Base-by-base conservation (phyloP, 169 alveolate genomes). In the Cryptosporidium sp. region DNA sequence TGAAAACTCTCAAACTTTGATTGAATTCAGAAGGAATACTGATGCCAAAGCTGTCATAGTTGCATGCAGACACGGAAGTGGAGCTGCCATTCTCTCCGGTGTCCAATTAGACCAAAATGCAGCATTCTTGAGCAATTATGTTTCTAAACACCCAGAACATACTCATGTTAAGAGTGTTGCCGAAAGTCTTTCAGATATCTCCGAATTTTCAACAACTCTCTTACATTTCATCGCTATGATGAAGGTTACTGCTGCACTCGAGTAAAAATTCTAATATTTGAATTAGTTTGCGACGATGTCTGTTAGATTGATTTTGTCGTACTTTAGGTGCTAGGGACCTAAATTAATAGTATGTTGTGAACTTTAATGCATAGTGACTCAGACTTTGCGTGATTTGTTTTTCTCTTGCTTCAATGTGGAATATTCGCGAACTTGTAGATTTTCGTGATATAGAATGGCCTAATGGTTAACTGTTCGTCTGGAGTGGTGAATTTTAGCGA, bases 51-150 rank as follows among this genome's bases (percentile, higher is more conserved):
- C 89, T 7, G n/a, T 80, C 26, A 23, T 80, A 21, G 75, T 80
- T 35, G 68, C 62, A 7, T 80, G 89, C 41, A 62, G 21, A 55
- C 68, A 62, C 62, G 89, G 89, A 41, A 41, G 62, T 21, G 89
- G 89, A 18, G 80, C 75, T 0, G 89, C 75, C 0, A 80, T 80
- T 23, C 52, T 80, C 67, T 62, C 89, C 2, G 73, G 73, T 7
- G n/a, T 80, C 29, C 74, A 80, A 12, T 26, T 80, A n/a, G 89
- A 80, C 31, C 73, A 80, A 41, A 80, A 80, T 21, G 18, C 16
- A 26, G 31, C 51, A 31, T 80, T 80, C 35, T 21, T 80, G 48
- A 23, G 8, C 0, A 0, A 16, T 16, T 18, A 45, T 12, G 12
- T 45, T 4, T 5, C 31, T 0, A 61, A 31, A n/a, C 61, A 61